Conservation (phyloP, 306 rosid species). For the Lupinus albus region DNA sequence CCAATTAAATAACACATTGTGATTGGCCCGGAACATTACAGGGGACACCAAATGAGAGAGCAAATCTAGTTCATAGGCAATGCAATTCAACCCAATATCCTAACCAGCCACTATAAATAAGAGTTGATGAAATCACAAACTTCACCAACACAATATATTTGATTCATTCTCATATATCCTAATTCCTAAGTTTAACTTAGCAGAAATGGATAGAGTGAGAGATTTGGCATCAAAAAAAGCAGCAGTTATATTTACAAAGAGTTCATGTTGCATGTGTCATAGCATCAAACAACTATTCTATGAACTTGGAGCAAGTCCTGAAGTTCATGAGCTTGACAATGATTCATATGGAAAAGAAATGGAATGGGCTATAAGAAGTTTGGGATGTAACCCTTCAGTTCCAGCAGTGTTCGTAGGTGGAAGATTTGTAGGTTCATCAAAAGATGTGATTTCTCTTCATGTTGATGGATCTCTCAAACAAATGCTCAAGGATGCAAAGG, state of each 20-base stretch:
- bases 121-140: conserved; percentile 47
- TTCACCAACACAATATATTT: conserved; percentile 46
- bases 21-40: no score
- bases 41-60: no score
- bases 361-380: conserved; percentile 74
- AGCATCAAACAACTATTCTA: conserved; percentile 86
- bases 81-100: conserved; percentile 50
- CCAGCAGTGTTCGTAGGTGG: conserved; percentile 98
- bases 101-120: conserved; percentile 71
- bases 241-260: conserved; percentile 92
- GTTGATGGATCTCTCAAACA: conserved; percentile 92
- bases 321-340: conserved; percentile 84
- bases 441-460: conserved; percentile 88
- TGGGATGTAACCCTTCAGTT: conserved; percentile 88
- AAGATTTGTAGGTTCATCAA: conserved; percentile 79
- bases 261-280: conserved; percentile 94
- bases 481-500: conserved; percentile 88
- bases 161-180: not conserved
- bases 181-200: not conserved
- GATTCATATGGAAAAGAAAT: conserved; percentile 77
- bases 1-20: no score
- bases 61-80: no score
- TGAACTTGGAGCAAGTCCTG: conserved; percentile 96
- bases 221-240: conserved; percentile 93
- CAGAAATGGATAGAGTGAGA: conserved; percentile 72